Base-by-base conservation (phyloP, 495 filamentous ascomycete species). In the Usnea hakonensis region DNA sequence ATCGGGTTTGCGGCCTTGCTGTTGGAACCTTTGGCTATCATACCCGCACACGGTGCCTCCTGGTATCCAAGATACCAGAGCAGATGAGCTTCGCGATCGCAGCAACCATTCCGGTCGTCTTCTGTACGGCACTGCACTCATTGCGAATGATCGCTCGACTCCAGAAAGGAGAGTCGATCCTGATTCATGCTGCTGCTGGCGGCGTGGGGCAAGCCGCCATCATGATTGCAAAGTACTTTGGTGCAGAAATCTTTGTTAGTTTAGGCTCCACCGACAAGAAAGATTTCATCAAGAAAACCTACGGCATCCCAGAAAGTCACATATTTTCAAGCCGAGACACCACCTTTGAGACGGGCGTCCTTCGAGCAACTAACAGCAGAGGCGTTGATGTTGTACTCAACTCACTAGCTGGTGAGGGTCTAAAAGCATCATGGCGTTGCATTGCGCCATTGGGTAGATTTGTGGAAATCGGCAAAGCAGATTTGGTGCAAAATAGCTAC, bases 381-480 rank as follows among this genome's bases (percentile, higher is more conserved):
- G 86, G 87, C 1, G 83, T 88, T 2, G 86, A 89, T 65, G 77
- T 89, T 0, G 71, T n/a, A n/a, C n/a, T n/a, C n/a, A n/a, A n/a
- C n/a, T n/a, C n/a, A n/a, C n/a, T n/a, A n/a, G n/a, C n/a, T 88
- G 78, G 78, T 0, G 74, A 79, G 13, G 55, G 71, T 6, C 71
- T 82, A 0, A 67, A 69, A 0, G 65, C 70, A 14, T 75, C 70
- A 2, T 82, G 76, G 76, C 65, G 76, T 11, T 83, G 77, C 61
- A 68, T 85, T 59, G 78, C 78, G 0, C 72, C 74, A 2, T 81
- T 83, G 55, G 83, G 83, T 21, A 70, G 78, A 5, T 83, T 87
- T 58, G 67, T 87, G 48, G 83, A 87, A 61, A 76, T 85, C 36
- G 82, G 82, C 7, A 82, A 82, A 58, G 72, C 71, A 17, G 83